Percentiles rank a stretch among this genome's conserved stretches.
Evolutionary conservation across 2,329 filamentous ascomycete species (phyloP).

Genomic region (Cladosporium austrohemisphaericum): DNA sequence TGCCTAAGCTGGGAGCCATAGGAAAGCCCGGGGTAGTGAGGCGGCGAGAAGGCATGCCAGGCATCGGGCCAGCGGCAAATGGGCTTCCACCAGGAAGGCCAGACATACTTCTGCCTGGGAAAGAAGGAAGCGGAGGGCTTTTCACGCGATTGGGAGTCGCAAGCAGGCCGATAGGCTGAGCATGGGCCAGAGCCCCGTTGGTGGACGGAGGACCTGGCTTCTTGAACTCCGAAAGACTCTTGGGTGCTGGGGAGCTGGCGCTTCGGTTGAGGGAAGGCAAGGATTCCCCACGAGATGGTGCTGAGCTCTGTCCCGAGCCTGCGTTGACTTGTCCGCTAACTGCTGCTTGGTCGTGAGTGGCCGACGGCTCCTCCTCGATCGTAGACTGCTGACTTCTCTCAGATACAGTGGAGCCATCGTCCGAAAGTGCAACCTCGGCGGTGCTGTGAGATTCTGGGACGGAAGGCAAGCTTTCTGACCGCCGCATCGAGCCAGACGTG

Average conservation of each 20-base stretch:
- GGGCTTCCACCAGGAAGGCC: not conserved
- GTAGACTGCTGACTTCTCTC: not conserved
- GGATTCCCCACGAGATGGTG: not conserved
- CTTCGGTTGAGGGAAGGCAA: not conserved
- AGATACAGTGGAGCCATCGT: not conserved
- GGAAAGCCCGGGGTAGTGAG: not conserved
- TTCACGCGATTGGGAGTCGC: constrained; percentile 1
- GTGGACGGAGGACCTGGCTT: not conserved
- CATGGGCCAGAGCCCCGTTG: not conserved
- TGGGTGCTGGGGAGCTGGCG: not conserved
- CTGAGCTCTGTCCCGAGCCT: not conserved
- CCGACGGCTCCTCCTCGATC: not conserved
- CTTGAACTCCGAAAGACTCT: not conserved
- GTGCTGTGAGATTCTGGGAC: not conserved
- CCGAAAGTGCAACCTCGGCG: not conserved
- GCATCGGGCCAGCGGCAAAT: not conserved
- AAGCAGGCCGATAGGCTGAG: not conserved
- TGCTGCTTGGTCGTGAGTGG: not conserved
- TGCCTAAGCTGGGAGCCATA: not conserved
- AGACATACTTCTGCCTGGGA: constrained; percentile 1
- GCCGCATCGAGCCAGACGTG: not conserved
- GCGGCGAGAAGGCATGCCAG: constrained; percentile 2
- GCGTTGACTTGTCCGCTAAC: not conserved
- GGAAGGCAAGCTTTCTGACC: constrained; percentile 6
- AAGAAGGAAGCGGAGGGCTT: not conserved